phyloP scores from a whole-genome alignment of 2,329 filamentous ascomycete species.

The Pezicula carpinea region DNA sequence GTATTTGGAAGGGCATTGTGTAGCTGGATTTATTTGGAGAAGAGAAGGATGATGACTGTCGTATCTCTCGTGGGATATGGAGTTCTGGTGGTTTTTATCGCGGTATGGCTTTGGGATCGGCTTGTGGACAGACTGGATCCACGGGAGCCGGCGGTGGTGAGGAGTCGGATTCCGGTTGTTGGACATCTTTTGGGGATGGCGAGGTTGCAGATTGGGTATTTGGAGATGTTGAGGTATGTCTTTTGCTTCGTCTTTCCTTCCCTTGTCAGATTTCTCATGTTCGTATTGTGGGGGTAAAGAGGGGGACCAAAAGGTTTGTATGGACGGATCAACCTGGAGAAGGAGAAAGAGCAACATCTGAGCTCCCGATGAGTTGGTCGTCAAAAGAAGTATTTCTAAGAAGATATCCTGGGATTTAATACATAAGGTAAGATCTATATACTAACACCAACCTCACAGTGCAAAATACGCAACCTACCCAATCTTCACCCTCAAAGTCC shows the following conservation, averaged over 20 bases:
- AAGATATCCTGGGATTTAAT: no score
- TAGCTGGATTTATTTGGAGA: no score
- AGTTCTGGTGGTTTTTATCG: not conserved
- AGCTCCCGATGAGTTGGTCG: no score
- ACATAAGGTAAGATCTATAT: not conserved
- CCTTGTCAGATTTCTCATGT: no score
- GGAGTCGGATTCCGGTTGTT: slow-evolving; percentile 36
- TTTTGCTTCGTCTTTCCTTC: not conserved
- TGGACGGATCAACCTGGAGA: no score
- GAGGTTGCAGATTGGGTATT: slow-evolving; percentile 32
- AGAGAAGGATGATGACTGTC: no score
- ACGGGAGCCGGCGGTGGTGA: slow-evolving; percentile 37
- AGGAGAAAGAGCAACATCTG: no score
- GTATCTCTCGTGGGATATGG: not conserved
- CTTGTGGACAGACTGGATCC: not conserved
- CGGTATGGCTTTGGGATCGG: not conserved
- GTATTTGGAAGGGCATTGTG: no score
- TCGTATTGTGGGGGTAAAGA: no score
- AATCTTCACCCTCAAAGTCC: slow-evolving; percentile 41
- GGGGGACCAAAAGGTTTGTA: no score
- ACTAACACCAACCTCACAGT: slow-evolving; percentile 10
- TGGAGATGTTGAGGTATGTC: slow-evolving; percentile 33
- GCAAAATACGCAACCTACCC: slow-evolving; percentile 19
- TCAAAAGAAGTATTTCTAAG: no score
- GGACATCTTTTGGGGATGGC: slow-evolving; percentile 42